Conservation (phyloP, 768 basidiomycete genomes). For the Trametes cinnabarina region DNA sequence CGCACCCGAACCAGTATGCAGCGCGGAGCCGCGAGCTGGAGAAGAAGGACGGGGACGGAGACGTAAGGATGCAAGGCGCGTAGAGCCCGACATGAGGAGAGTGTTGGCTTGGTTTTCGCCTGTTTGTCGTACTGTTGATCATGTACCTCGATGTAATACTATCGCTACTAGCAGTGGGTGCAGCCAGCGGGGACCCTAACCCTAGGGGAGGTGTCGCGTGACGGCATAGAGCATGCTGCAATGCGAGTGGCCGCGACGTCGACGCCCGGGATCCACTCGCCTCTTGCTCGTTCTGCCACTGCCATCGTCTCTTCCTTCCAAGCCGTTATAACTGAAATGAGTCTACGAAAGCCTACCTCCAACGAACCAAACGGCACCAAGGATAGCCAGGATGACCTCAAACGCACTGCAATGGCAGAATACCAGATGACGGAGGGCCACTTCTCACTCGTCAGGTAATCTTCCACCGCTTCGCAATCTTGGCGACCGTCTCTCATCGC, state of each 20-base stretch:
- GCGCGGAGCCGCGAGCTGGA: conserved; percentile 70
- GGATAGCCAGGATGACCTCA: conserved; percentile 20
- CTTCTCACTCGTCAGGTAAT: conserved; percentile 96
- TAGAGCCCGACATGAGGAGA: not conserved
- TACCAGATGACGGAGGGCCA: conserved; percentile 91
- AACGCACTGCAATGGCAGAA: conserved; percentile 60
- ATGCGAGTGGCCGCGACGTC: not conserved
- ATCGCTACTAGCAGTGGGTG: conserved; percentile 2
- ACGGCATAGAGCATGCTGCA: conserved; percentile 6
- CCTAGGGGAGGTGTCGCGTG: conserved; percentile 12
- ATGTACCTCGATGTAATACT: not conserved
- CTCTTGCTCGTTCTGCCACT: conserved; percentile 1
- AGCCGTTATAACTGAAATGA: conserved; percentile 36
- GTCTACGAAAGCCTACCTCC: conserved; percentile 45
- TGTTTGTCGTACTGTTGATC: not conserved
- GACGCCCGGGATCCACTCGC: conserved; percentile 2
- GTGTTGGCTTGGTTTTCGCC: not conserved
- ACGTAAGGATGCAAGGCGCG: conserved; percentile 41
- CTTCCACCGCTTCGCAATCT: conserved; percentile 5
- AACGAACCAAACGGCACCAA: conserved; percentile 29
- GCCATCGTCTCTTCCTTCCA: not conserved
- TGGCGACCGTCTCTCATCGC: not conserved
- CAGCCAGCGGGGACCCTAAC: conserved; percentile 8
- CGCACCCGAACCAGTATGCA: conserved; percentile 91
- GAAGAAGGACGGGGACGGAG: conserved; percentile 33